A percentile compares a stretch with the other conserved stretches of the same genome.
Evolutionary conservation across 2,329 filamentous ascomycete genomes (phyloP).

Genomic region (Metarhizium album): DNA sequence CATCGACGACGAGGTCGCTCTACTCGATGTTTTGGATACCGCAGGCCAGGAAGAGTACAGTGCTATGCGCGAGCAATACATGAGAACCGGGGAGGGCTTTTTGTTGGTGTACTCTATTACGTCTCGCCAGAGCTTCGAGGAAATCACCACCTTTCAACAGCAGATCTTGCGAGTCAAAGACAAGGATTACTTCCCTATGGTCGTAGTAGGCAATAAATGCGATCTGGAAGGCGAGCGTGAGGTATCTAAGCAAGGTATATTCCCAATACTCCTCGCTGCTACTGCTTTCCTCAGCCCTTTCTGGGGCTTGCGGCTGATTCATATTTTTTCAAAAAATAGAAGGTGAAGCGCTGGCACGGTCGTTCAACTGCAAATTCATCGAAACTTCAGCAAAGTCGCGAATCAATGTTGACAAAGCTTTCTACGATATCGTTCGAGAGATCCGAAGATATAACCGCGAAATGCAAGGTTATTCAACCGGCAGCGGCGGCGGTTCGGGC

Average conservation of each 20-base stretch:
- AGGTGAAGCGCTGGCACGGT: constrained; percentile 74
- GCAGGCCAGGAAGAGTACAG: constrained; percentile 99
- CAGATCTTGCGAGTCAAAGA: constrained; percentile 98
- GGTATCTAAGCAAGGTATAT: constrained; percentile 80
- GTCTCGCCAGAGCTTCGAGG: constrained; percentile 92
- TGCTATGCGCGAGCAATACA: constrained; percentile 99
- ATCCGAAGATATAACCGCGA: constrained; percentile 98
- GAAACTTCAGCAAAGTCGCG: constrained; percentile 97
- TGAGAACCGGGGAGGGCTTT: constrained; percentile 97
- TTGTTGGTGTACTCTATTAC: constrained; percentile 97
- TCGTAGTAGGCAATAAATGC: constrained; percentile 98
- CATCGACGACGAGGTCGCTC: constrained; percentile 94
- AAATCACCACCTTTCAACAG: constrained; percentile 97
- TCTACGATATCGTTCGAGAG: constrained; percentile 96
- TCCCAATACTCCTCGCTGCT: neutral
- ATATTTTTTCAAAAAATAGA: constrained; percentile 41
- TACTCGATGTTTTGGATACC: constrained; percentile 96
- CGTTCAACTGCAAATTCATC: constrained; percentile 96
- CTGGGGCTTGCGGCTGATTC: neutral
- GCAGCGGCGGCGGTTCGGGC: constrained; percentile 53
- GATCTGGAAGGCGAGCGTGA: constrained; percentile 90
- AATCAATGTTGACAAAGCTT: constrained; percentile 96
- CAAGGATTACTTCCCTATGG: constrained; percentile 99
- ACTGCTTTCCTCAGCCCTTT: neutral
- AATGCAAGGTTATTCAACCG: constrained; percentile 77